A percentile compares a stretch with the other conserved stretches of the same genome.
phyloP scores from a whole-genome alignment of 1,139 yeast species.

The Waltiozyma sp. region DNA sequence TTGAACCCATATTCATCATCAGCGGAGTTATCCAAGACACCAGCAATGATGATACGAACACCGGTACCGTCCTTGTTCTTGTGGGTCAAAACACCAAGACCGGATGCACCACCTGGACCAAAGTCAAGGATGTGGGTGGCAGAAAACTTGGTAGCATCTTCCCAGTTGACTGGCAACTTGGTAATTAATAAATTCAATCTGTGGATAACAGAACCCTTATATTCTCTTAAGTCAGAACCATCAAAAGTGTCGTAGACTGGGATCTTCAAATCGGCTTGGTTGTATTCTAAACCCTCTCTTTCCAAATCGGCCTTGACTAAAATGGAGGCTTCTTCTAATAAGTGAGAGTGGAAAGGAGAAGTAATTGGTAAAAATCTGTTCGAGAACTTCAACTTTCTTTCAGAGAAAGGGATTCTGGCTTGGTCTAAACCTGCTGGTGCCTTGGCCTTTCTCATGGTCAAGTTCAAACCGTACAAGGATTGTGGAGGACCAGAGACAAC shows the following conservation, averaged over 20 bases:
- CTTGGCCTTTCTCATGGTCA: conserved; percentile 85
- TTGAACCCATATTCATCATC: conserved; percentile 82
- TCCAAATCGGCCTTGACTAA: conserved; percentile 56
- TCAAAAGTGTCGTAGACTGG: conserved; percentile 89
- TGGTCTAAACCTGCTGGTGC: conserved; percentile 93
- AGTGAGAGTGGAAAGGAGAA: conserved; percentile 93
- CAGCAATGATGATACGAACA: conserved; percentile 86
- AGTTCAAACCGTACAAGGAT: conserved; percentile 92
- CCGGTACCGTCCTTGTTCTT: conserved; percentile 99
- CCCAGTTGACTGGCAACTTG: conserved; percentile 91
- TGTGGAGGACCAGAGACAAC: conserved; percentile 98
- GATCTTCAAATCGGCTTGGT: conserved; percentile 46
- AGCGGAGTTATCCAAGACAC: conserved; percentile 57
- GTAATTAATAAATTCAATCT: conserved; percentile 77
- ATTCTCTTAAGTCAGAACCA: conserved; percentile 66
- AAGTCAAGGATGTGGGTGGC: conserved; percentile 89
- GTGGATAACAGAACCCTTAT: conserved; percentile 40
- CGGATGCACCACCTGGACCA: conserved; percentile 98
- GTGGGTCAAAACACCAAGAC: conserved; percentile 90
- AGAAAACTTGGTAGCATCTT: conserved; percentile 65
- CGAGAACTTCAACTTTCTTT: conserved; percentile 86
- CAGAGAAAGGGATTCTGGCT: conserved; percentile 84
- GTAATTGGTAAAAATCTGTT: conserved; percentile 92
- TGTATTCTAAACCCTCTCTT: conserved; percentile 45
- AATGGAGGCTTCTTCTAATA: conserved; percentile 62